These are phyloP conservation scores for Malbranchea cinnamomea DNA, from an alignment of 2,329 filamentous ascomycete genomes.

Conservation along the genomic window DNA sequence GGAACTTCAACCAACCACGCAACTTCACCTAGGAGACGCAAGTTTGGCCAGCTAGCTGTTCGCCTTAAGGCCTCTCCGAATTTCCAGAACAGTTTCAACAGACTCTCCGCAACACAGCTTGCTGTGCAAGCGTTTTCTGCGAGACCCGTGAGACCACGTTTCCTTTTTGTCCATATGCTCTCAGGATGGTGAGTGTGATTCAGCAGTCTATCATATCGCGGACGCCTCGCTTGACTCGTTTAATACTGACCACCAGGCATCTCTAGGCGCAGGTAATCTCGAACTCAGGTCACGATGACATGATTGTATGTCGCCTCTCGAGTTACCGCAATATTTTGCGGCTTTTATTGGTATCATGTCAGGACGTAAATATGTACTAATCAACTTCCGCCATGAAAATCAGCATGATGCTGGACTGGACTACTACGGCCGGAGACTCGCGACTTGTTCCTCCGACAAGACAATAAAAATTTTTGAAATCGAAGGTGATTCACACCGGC, in stretches of 20 bases:
- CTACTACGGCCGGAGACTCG: conserved; percentile 91
- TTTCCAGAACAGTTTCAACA: neutral
- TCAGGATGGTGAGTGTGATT: too few species aligned
- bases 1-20: too few species aligned
- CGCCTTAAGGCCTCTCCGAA: too few species aligned
- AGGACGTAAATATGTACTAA: neutral
- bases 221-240: too few species aligned
- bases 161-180: too few species aligned
- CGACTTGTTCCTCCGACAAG: conserved; percentile 94
- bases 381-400: neutral
- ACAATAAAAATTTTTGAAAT: conserved; percentile 99
- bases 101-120: neutral
- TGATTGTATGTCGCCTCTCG: conserved; percentile 68
- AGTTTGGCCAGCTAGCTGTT: too few species aligned
- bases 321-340: conserved; percentile 1
- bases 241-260: conserved; percentile 9
- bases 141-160: too few species aligned
- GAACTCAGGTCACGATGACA: conserved; percentile 89
- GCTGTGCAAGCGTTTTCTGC: too few species aligned
- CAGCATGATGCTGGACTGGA: conserved; percentile 96
- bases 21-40: too few species aligned
- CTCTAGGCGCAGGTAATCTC: conserved; percentile 60
- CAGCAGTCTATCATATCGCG: too few species aligned
- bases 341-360: neutral
- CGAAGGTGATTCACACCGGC: conserved; percentile 76